Evolutionary conservation across 108 stramenopile species (phyloP), one percentile per base, ranked within the genome.

Genomic region (Fragilariopsis cylindrus): DNA sequence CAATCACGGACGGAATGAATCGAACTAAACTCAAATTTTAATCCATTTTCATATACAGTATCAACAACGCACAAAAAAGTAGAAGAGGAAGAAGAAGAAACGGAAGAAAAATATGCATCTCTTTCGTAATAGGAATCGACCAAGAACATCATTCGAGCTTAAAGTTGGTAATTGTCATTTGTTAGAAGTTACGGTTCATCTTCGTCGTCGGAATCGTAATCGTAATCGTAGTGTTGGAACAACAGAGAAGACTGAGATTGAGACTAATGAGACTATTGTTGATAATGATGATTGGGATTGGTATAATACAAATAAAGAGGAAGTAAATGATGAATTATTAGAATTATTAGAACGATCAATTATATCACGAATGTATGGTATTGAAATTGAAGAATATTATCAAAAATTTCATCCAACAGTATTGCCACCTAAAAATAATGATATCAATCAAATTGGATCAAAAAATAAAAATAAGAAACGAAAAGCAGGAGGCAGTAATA

Each of bases 301-400:
- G 82, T 80, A 78, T 48, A 50, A 76, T 11, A 42, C 43, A 39
- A 75, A 75, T 57, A 52, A 54, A 48, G 47, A 60, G 1, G 72
- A 66, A 45, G 65, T 78, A 53, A 16, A 71, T 41, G 64, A 74
- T 30, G 82, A 82, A 53, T 49, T 82, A n/a, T 39, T 78, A 19
- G 69, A 74, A 47, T 42, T 82, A n/a, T 54, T 82, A 48, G 65
- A 82, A 71, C 57, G 65, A 44, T 56, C 72, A 16, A 57, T 82
- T 13, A 8, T 82, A n/a, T 66, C 82, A 16, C 77, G 82, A 53
- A 78, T 82, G 73, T 77, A 78, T 45, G 70, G 50, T 3, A 48
- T 65, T 42, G 82, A 82, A 71, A 16, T 82, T 44, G 82, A 82
- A 75, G 56, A 57, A 16, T 80, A 48, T 66, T 65, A 80, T 48